A percentile compares a stretch with the other conserved stretches of the same genome.
Conservation (phyloP, 441 rosid genomes). For the California macrophylla region DNA sequence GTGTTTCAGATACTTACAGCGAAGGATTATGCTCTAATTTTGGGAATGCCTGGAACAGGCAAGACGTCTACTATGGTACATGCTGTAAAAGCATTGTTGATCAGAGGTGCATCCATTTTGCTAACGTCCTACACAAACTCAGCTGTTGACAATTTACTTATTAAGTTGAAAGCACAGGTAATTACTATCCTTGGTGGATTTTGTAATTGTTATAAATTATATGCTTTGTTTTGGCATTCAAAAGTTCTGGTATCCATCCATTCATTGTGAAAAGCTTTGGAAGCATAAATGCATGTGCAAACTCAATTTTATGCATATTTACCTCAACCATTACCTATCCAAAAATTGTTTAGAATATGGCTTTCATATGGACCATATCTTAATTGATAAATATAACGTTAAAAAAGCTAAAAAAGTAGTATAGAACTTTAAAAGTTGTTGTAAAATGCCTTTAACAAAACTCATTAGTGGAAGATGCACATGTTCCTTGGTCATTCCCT, state of each 20-base stretch:
- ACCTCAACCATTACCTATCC: background rate
- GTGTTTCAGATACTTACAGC: constrained; percentile 82
- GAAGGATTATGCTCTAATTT: constrained; percentile 82
- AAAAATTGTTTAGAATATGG: background rate
- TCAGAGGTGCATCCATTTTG: constrained; percentile 87
- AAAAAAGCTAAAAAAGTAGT: background rate
- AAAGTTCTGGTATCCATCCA: background rate
- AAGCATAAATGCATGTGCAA: background rate
- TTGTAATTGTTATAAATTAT: background rate
- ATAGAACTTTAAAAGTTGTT: background rate
- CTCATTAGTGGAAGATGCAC: background rate
- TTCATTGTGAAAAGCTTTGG: background rate
- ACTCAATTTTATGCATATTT: background rate
- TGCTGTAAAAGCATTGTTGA: constrained; percentile 89
- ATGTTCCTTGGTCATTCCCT: background rate
- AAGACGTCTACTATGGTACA: constrained; percentile 94
- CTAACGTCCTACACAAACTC: constrained; percentile 97
- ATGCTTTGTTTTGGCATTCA: background rate
- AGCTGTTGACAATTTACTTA: constrained; percentile 89
- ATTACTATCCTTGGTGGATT: constrained; percentile 20
- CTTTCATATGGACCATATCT: background rate
- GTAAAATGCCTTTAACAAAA: background rate
- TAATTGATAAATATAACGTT: background rate
- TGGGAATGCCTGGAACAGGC: constrained; percentile 99
- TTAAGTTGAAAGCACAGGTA: constrained; percentile 95